phyloP scores from a whole-genome alignment of 2,329 filamentous ascomycete species.

The Botryotinia convoluta region DNA sequence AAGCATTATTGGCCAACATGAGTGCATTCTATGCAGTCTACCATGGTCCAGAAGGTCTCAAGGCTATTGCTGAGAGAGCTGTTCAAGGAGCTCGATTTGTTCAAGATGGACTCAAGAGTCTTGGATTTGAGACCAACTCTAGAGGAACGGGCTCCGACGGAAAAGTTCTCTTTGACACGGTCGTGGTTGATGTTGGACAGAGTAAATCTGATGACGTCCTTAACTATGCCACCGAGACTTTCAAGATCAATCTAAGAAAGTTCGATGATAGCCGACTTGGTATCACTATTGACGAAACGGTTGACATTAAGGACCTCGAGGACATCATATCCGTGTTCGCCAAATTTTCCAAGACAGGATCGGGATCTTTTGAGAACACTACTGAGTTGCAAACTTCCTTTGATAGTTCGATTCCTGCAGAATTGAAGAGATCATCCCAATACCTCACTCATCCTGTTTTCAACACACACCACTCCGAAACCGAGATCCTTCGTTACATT shows the following conservation, averaged over 20 bases:
- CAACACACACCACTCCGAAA: constrained; percentile 93
- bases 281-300: constrained; percentile 78
- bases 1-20: constrained; percentile 93
- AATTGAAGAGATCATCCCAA: constrained; percentile 66
- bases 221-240: constrained; percentile 49
- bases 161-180: constrained; percentile 73
- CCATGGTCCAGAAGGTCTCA: constrained; percentile 81
- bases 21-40: constrained; percentile 92
- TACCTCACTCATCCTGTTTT: constrained; percentile 91
- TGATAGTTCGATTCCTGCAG: constrained; percentile 48
- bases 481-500: constrained; percentile 90
- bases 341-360: constrained; percentile 35
- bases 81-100: constrained; percentile 69
- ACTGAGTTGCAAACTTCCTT: constrained; percentile 46
- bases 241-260: constrained; percentile 60
- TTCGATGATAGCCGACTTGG: constrained; percentile 60
- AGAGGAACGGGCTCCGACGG: constrained; percentile 55
- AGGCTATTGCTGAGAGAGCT: constrained; percentile 76
- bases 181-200: constrained; percentile 61
- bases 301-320: constrained; percentile 53
- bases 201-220: constrained; percentile 52
- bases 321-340: constrained; percentile 57
- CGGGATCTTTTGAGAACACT: constrained; percentile 30
- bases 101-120: constrained; percentile 58
- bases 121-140: constrained; percentile 63